A percentile compares a stretch with the other conserved stretches of the same genome.
These are phyloP conservation scores for Insectozyma bohioensis DNA, from an alignment of 1,139 yeast genomes.

Conservation along the genomic window DNA sequence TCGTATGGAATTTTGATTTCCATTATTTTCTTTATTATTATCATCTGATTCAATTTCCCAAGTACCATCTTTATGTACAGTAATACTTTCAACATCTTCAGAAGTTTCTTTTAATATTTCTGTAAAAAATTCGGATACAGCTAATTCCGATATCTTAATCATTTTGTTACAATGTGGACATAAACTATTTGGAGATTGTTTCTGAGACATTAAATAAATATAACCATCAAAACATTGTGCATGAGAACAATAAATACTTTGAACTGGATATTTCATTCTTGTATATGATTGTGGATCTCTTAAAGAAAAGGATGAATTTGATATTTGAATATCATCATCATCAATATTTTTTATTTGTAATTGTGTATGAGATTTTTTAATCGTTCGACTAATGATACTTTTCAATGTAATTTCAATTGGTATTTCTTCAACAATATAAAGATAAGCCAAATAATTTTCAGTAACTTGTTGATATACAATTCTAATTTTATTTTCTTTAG, in stretches of 20 bases:
- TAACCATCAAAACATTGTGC: constrained; percentile 72
- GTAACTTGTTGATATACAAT: constrained; percentile 53
- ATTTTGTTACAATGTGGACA: constrained; percentile 63
- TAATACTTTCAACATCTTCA: constrained; percentile 49
- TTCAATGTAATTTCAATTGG: constrained; percentile 35
- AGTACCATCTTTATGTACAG: constrained; percentile 55
- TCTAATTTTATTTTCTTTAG: constrained; percentile 40
- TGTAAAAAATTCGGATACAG: constrained; percentile 59
- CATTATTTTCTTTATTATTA: constrained; percentile 2
- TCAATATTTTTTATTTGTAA: constrained; percentile 38
- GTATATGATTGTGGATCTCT: constrained; percentile 65
- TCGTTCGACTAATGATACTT: constrained; percentile 29
- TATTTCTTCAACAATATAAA: constrained; percentile 53
- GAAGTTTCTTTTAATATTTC: constrained; percentile 48
- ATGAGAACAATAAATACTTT: constrained; percentile 61
- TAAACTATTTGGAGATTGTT: constrained; percentile 62
- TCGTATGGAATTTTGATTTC: neutral
- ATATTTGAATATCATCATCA: constrained; percentile 59
- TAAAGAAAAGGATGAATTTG: constrained; percentile 55
- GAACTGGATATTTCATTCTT: constrained; percentile 60
- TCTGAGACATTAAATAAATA: constrained; percentile 59
- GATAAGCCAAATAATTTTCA: constrained; percentile 42
- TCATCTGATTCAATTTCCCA: constrained; percentile 37
- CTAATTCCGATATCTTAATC: constrained; percentile 50
- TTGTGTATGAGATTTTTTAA: constrained; percentile 47